Conservation (phyloP, 345 rosid species). For the Turritis glabra region DNA sequence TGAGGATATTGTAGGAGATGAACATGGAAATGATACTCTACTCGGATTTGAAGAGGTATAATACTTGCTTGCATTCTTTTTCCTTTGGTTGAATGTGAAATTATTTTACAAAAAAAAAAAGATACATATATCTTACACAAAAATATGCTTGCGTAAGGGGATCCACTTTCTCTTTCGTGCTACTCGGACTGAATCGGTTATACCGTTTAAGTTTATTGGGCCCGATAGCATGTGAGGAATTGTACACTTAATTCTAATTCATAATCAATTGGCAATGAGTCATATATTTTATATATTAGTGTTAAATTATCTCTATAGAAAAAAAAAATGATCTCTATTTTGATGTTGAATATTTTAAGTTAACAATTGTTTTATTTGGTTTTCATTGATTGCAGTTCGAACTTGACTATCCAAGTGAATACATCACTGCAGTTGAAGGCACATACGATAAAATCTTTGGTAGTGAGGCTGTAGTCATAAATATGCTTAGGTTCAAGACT, state of each 20-base stretch:
- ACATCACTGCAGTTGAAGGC: constrained; percentile 24
- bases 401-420: constrained; percentile 35
- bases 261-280: no score
- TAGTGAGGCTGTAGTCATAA: not conserved
- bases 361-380: not conserved
- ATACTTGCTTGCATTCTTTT: not conserved
- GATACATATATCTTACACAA: not conserved
- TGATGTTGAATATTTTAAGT: not conserved
- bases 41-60: constrained; percentile 20
- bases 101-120: not conserved
- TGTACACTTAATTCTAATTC: not conserved
- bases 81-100: not conserved
- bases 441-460: constrained; percentile 18
- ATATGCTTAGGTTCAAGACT: constrained; percentile 33
- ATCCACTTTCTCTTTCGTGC: not conserved
- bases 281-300: not conserved
- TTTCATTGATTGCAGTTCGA: not conserved
- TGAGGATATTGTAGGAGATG: not conserved
- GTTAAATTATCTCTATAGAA: not conserved
- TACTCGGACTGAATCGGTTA: not conserved
- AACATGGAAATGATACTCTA: constrained; percentile 6
- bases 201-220: not conserved
- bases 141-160: not conserved
- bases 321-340: no score
- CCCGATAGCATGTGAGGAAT: not conserved